phyloP scores from a whole-genome alignment of 176 grass and related monocot genomes.

The Oryza rufipogon region DNA sequence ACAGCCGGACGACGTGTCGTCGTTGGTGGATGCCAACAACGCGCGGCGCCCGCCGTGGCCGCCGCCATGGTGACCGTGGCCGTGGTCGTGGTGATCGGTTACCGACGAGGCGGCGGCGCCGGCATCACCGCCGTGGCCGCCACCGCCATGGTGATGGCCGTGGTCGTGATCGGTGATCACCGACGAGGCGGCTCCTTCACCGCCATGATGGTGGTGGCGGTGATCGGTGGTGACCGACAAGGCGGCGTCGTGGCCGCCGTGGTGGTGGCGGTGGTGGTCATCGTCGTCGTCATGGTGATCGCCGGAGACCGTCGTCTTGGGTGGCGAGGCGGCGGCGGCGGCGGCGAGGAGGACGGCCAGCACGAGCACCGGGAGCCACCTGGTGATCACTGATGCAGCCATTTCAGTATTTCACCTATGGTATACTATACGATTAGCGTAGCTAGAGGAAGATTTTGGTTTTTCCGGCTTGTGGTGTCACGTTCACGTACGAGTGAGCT shows the following conservation, averaged over 20 bases:
- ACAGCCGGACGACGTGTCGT: neutral
- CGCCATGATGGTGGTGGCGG: neutral
- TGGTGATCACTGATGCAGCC: neutral
- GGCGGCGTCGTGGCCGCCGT: neutral
- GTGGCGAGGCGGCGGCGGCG: too few relatives aligned
- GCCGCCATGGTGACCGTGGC: neutral
- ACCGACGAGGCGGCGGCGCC: neutral
- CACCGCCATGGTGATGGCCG: neutral
- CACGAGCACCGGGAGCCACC: neutral
- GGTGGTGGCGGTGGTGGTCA: neutral
- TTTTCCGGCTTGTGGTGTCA: too few relatives aligned
- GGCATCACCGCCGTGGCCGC: neutral
- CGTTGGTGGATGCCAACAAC: neutral
- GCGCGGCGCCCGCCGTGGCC: neutral
- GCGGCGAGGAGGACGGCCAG: neutral
- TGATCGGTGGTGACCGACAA: neutral
- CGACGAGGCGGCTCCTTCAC: neutral
- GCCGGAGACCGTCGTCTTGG: too few relatives aligned
- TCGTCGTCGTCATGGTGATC: neutral
- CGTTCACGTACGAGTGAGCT: too few relatives aligned
- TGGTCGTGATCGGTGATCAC: neutral
- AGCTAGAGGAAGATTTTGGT: too few relatives aligned
- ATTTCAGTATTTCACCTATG: neutral
- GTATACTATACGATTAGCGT: too few relatives aligned
- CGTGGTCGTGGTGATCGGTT: neutral